A percentile compares a stretch with the other conserved stretches of the same genome.
These are phyloP conservation scores for Ogataea allantospora DNA, from an alignment of 805 yeast genomes.

Conservation along the genomic window DNA sequence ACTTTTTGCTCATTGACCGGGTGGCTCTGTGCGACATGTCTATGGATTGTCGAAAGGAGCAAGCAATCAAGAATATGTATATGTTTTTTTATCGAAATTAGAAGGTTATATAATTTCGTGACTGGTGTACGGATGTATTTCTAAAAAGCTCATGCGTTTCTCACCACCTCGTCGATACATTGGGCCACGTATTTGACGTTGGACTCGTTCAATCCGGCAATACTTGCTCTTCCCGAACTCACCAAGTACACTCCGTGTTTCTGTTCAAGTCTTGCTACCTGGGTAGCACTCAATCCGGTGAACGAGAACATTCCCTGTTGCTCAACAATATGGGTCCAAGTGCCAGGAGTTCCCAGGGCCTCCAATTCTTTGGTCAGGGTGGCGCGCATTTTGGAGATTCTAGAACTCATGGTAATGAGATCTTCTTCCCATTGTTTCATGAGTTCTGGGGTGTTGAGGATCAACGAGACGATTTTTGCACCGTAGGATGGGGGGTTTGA, in stretches of 20 bases:
- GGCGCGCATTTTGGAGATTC: conserved; percentile 78
- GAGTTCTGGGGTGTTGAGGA: conserved; percentile 66
- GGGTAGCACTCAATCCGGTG: conserved; percentile 78
- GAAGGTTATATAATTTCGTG: not conserved
- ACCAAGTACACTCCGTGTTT: conserved; percentile 83
- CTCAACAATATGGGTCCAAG: conserved; percentile 84
- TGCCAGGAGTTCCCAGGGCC: conserved; percentile 75
- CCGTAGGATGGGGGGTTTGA: conserved; percentile 97
- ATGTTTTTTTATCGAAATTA: not conserved
- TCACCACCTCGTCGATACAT: conserved; percentile 77
- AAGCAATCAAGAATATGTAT: not conserved
- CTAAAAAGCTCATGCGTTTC: conserved; percentile 16
- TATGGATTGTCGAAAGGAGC: not conserved
- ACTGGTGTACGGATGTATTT: conserved; percentile 3
- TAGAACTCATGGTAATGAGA: conserved; percentile 79
- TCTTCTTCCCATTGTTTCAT: conserved; percentile 80
- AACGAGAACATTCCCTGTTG: conserved; percentile 98
- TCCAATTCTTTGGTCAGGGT: conserved; percentile 60
- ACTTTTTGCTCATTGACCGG: conserved; percentile 3
- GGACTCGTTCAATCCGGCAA: conserved; percentile 84
- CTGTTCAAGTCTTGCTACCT: conserved; percentile 72
- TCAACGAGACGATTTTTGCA: conserved; percentile 80
- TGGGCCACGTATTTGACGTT: conserved; percentile 78
- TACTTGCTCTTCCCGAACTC: conserved; percentile 83
- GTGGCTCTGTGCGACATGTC: conserved; percentile 17